Percentiles rank a stretch among this genome's conserved stretches.
Conservation (phyloP, 345 rosid genomes). For the Hypericum androsaemum region DNA sequence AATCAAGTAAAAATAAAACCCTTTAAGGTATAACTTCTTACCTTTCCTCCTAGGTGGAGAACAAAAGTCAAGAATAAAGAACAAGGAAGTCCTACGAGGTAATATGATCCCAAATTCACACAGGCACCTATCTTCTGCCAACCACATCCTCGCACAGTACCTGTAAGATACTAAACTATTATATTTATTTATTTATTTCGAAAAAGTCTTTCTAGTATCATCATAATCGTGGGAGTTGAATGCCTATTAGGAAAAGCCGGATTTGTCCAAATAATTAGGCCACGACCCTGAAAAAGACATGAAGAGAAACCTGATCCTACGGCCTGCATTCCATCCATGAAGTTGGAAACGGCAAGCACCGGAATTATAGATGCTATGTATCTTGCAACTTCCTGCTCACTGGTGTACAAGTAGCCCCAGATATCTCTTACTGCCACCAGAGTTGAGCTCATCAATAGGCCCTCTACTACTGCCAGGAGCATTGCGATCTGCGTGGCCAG, state of each 20-base stretch:
- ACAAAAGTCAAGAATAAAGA: conserved; percentile 20
- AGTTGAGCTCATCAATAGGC: conserved; percentile 11
- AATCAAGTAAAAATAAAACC: background rate
- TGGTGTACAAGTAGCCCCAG: conserved; percentile 24
- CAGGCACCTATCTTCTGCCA: conserved; percentile 26
- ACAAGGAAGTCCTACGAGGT: conserved; percentile 24
- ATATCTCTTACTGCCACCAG: conserved; percentile 5
- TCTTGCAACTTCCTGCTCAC: conserved; percentile 11
- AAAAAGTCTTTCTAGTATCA: too few relatives aligned
- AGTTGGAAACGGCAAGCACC: conserved; percentile 28
- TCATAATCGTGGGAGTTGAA: too few relatives aligned
- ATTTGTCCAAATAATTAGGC: too few relatives aligned
- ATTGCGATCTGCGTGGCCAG: conserved; percentile 17
- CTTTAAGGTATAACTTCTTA: background rate
- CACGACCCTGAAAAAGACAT: too few relatives aligned
- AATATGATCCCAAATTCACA: conserved; percentile 28
- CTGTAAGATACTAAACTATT: conserved; percentile 4
- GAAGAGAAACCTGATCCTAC: conserved; percentile 22
- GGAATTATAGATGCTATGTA: conserved; percentile 24
- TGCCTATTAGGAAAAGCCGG: too few relatives aligned
- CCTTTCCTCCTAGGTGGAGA: conserved; percentile 27
- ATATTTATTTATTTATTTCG: too few relatives aligned
- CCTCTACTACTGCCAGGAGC: conserved; percentile 17
- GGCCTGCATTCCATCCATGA: conserved; percentile 36
- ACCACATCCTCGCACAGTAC: conserved; percentile 34